Evolutionary conservation across 2,329 filamentous ascomycete genomes (phyloP).

Genomic region (Colletotrichum sp.): DNA sequence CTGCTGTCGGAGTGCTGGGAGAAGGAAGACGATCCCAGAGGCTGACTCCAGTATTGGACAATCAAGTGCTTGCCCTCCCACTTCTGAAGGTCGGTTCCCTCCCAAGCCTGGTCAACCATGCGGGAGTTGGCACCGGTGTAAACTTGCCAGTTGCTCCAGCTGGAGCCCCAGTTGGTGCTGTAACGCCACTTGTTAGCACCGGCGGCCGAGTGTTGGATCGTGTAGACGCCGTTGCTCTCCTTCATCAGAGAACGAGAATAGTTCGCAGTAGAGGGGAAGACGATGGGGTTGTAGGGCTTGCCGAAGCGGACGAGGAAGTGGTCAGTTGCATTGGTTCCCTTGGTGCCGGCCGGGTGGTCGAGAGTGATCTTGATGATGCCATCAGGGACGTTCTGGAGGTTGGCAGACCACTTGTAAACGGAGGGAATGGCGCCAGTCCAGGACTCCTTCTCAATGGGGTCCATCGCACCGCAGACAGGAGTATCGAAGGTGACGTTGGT

Average conservation of each 20-base stretch:
- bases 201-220: slow-evolving; percentile 63
- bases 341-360: slow-evolving; percentile 53
- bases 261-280: slow-evolving; percentile 61
- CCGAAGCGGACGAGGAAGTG: slow-evolving; percentile 65
- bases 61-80: slow-evolving; percentile 68
- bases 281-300: slow-evolving; percentile 60
- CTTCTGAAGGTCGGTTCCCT: slow-evolving; percentile 59
- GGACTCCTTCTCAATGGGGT: slow-evolving; percentile 32
- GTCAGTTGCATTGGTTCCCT: slow-evolving; percentile 59
- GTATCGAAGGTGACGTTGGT: slow-evolving; percentile 48
- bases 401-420: slow-evolving; percentile 57
- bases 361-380: slow-evolving; percentile 65
- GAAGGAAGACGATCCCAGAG: slow-evolving; percentile 64
- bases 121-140: slow-evolving; percentile 58
- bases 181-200: slow-evolving; percentile 69
- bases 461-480: slow-evolving; percentile 48
- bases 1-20: slow-evolving; percentile 62
- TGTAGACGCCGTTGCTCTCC: slow-evolving; percentile 40
- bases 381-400: slow-evolving; percentile 60
- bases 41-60: slow-evolving; percentile 67
- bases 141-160: slow-evolving; percentile 62
- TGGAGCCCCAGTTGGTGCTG: slow-evolving; percentile 64
- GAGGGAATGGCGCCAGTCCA: slow-evolving; percentile 59
- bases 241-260: slow-evolving; percentile 53
- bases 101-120: slow-evolving; percentile 56